A percentile compares a stretch with the other conserved stretches of the same genome.
Conservation (phyloP, 2,329 filamentous ascomycete genomes). For the Zymoseptoria tritici region DNA sequence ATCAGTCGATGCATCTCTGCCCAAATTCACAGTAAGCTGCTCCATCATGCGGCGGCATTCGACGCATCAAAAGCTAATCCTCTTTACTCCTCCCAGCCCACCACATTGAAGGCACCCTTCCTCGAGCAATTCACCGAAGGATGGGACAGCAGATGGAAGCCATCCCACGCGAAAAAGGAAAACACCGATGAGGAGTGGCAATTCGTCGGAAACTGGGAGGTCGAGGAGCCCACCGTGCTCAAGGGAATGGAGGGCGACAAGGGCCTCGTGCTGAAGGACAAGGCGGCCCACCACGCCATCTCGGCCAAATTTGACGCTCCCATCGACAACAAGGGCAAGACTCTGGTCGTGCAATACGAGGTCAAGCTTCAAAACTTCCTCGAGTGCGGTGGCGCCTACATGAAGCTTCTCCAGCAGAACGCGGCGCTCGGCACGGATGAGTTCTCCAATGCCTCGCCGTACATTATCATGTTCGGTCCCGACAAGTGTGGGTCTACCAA, state of each 20-base stretch:
- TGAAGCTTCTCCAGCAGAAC: constrained; percentile 98
- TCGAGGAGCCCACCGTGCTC: constrained; percentile 84
- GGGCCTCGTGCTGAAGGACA: constrained; percentile 96
- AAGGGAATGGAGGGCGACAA: constrained; percentile 94
- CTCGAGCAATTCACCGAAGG: constrained; percentile 97
- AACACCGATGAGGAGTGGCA: constrained; percentile 86
- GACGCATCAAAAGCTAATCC: background rate
- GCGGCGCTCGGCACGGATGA: constrained; percentile 94
- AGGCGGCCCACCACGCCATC: constrained; percentile 96
- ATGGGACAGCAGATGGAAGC: constrained; percentile 90
- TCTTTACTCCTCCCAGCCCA: constrained; percentile 54
- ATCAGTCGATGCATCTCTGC: constrained; percentile 14
- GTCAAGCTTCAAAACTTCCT: constrained; percentile 97
- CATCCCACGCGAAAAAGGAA: constrained; percentile 95
- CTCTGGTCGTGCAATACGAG: constrained; percentile 95
- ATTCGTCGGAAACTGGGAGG: constrained; percentile 92
- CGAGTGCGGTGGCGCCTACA: constrained; percentile 95
- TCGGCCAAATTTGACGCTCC: constrained; percentile 96
- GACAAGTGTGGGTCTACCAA: constrained; percentile 99
- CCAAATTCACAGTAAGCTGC: constrained; percentile 16
- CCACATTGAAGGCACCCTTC: constrained; percentile 83
- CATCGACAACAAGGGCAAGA: constrained; percentile 95
- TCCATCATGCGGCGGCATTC: background rate
- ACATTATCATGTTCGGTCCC: constrained; percentile 99
- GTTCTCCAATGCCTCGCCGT: constrained; percentile 94